Evolutionary conservation across 225 moss, liverwort and hornwort genomes (phyloP).

Genomic region (Neckera pumila): DNA sequence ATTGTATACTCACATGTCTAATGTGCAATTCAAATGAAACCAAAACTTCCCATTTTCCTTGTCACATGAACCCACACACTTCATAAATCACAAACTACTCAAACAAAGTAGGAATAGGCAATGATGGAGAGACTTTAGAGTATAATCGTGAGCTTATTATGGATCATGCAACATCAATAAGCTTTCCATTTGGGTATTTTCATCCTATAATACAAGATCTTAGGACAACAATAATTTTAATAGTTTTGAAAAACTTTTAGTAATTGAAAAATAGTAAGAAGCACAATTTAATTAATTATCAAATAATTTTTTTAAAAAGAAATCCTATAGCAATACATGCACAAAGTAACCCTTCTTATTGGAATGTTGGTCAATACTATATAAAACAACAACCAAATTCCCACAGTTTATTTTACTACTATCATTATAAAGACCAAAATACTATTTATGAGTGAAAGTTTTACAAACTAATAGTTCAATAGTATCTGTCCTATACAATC

Average conservation of each 20-base stretch:
- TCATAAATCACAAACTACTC: neutral
- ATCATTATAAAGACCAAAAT: neutral
- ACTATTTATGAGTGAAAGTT: neutral
- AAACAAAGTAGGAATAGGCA: neutral
- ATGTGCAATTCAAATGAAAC: neutral
- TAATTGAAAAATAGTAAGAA: neutral
- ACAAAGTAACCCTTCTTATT: neutral
- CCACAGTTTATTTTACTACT: neutral
- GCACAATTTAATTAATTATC: neutral
- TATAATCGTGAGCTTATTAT: neutral
- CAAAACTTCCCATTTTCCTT: rapidly evolving
- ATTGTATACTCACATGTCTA: neutral
- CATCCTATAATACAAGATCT: too few species aligned
- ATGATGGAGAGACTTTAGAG: neutral
- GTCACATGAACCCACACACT: rapidly evolving
- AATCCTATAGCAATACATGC: neutral
- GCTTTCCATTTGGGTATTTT: neutral
- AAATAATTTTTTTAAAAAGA: neutral
- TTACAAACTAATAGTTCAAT: neutral
- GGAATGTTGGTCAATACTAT: neutral
- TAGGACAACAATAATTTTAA: neutral
- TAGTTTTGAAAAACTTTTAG: neutral
- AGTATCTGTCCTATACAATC: neutral
- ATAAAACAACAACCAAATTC: neutral
- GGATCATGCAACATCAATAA: neutral